Evolutionary conservation across 1,284 basidiomycete species (phyloP).

Genomic region (Leccinum fuscescens): DNA sequence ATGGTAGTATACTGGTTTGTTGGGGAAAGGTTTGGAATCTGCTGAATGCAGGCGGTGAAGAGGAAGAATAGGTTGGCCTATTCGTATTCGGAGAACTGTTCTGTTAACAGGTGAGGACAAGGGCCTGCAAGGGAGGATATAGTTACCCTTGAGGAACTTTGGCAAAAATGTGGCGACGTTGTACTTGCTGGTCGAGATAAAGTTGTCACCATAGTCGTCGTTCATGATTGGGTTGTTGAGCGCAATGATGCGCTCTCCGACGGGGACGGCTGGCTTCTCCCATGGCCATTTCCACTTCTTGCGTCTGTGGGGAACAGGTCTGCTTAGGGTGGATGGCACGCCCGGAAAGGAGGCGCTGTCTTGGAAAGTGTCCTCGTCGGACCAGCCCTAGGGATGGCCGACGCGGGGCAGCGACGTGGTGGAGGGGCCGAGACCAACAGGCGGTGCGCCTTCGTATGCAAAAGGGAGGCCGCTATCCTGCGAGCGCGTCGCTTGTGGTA

Average conservation of each 20-base stretch:
- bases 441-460: conserved; percentile 53
- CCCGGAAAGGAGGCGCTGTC: conserved; percentile 46
- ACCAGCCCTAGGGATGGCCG: conserved; percentile 66
- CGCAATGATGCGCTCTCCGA: conserved; percentile 69
- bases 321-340: neutral
- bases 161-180: conserved; percentile 87
- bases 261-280: conserved; percentile 58
- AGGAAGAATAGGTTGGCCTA: conserved; percentile 92
- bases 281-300: conserved; percentile 73
- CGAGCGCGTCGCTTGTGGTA: conserved; percentile 48
- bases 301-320: conserved; percentile 23
- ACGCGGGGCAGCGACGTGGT: conserved; percentile 38
- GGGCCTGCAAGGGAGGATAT: neutral
- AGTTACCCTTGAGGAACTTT: conserved; percentile 87
- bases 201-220: conserved; percentile 75
- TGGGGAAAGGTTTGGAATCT: conserved; percentile 96
- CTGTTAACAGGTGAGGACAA: conserved; percentile 41
- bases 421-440: conserved; percentile 54
- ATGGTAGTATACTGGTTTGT: conserved; percentile 97
- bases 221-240: conserved; percentile 71
- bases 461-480: conserved; percentile 70
- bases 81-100: conserved; percentile 97
- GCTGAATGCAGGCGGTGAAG: conserved; percentile 97
- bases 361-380: conserved; percentile 40
- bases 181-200: conserved; percentile 95